Percentiles rank a stretch among this genome's conserved stretches.
phyloP scores from a whole-genome alignment of 1,139 yeast genomes.

The Barnettozyma hawaiiensis region DNA sequence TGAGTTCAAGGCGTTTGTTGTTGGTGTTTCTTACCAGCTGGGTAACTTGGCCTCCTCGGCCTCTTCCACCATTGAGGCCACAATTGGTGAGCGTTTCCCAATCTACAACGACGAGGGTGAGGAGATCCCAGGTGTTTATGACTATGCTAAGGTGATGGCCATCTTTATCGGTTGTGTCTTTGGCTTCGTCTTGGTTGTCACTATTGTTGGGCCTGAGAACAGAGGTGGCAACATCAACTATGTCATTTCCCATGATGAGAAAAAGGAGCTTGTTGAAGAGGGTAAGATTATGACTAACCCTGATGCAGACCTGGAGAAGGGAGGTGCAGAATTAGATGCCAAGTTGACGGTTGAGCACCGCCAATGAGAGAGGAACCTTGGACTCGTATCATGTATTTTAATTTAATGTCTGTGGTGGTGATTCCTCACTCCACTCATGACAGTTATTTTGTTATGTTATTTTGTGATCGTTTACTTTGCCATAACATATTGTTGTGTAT shows the following conservation, averaged over 20 bases:
- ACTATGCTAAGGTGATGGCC: constrained; percentile 70
- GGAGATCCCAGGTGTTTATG: constrained; percentile 29
- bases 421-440: no score
- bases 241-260: constrained; percentile 19
- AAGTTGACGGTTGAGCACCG: constrained; percentile 1
- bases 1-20: constrained; percentile 64
- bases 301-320: constrained; percentile 11
- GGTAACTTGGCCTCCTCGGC: constrained; percentile 85
- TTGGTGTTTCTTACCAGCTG: constrained; percentile 73
- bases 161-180: constrained; percentile 78
- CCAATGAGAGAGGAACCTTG: neutral
- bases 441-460: no score
- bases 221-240: constrained; percentile 34
- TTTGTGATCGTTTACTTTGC: no score
- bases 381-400: no score
- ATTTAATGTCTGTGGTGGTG: no score
- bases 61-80: constrained; percentile 75
- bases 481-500: no score
- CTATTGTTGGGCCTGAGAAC: constrained; percentile 72
- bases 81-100: constrained; percentile 67
- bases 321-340: neutral
- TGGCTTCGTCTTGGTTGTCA: constrained; percentile 51
- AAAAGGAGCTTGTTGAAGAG: constrained; percentile 14
- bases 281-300: constrained; percentile 20
- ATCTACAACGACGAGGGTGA: constrained; percentile 33